Evolutionary conservation across 306 rosid species (phyloP), one percentile per base, ranked within the genome.

Genomic region (Delonix regia): DNA sequence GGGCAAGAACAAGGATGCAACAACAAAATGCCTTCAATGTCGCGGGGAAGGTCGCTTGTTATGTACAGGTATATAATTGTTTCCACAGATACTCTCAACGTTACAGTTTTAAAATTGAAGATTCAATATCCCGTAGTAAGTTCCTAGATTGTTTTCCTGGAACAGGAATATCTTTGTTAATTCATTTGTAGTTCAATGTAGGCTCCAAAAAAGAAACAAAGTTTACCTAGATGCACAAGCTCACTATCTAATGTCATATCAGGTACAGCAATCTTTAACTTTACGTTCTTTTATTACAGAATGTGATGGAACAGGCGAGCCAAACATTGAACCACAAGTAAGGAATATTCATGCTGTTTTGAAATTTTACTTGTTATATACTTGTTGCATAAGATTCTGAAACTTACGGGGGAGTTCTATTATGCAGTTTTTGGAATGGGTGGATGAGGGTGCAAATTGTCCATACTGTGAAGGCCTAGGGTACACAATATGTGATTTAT

Each of bases 401-500:
- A 25, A 51, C 81, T 82, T 39, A 82, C 66, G 22, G 39, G 9
- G 53, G 28, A 51, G 56, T 75, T 85, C 48, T 64, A 44, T 78
- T 14, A 27, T 84, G 88, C 96, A 95, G 99, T 95, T 95, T 89
- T 9, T 91, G 90, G 99, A 95, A 81, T 95, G 94, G 99, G 82
- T 93, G 74, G 93, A 63, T 1, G 94, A 95, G 80, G 94, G 65
- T 76, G 57, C 89, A 21, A 87, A 86, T 27, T 95, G 99, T 79
- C 94, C 98, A 33, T 95, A 95, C 41, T 93, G 98, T 85, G 96
- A 89, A 47, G 99, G 99, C 75, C 82, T 66, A 51, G 98, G 98
- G 38, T 90, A 83, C 75, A 83, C 80, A 30, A 36, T 75, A 44
- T 91, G 97, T 60, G 98, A 95, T 76, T 45, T 83, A 21, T 95